Evolutionary conservation across 78 protist species (phyloP), one percentile per base, ranked within the genome.

Genomic region (Dictyostelium capitatum): DNA sequence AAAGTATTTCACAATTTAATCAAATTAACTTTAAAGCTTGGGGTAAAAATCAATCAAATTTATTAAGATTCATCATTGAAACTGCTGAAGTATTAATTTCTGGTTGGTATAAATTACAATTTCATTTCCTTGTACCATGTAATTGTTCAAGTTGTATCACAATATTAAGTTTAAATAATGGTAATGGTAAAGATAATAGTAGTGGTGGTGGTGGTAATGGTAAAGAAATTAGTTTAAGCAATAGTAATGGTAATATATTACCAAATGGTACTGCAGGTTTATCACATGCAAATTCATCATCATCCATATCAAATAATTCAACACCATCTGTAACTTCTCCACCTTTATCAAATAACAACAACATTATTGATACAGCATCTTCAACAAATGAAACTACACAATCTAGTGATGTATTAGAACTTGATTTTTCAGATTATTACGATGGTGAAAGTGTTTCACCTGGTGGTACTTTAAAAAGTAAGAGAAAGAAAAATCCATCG

Each of bases 91-190:
- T 87, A 4, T 51, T 87, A 15, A 37, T 87, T 3, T 11, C n/a
- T 30, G 93, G 93, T 51, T 87, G 93, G 93, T 87, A 87, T 47
- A 87, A 87, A 62, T 65, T 87, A 73, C 65, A 75, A 17, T 77
- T 32, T 59, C 93, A 87, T 15, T 87, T 87, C 50, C 51, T 87
- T 46, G 93, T 87, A n/a, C 85, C 84, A 10, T 87, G 93, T 64
- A 87, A 65, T 32, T 87, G 93, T 50, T 3, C 53, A 50, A 74
- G 62, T 41, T 87, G 93, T 77, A 74, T n/a, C 15, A 25, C 64
- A 19, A 67, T 67, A 30, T 32, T 67, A 32, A 32, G 30, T 67
- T 67, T 37, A 62, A 62, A 62, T 62, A 62, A 25, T 67, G 47
- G 75, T 67, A 28, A 23, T 30, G 43, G 30, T 30, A 67, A 67